Base-by-base conservation (phyloP, 108 stramenopile species). In the Nannochloropsis salina region DNA sequence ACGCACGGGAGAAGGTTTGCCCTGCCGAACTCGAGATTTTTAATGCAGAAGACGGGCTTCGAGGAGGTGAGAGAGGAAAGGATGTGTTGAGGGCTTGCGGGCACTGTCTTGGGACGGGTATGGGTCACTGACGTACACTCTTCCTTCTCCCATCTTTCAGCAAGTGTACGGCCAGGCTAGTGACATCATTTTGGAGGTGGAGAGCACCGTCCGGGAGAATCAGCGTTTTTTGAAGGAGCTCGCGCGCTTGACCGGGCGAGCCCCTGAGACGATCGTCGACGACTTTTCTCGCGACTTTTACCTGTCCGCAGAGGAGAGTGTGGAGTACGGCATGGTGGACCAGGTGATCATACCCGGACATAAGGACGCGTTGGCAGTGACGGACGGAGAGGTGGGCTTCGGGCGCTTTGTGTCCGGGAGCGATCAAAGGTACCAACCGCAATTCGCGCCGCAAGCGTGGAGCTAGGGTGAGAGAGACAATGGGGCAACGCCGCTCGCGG, bases 201-300 rank as follows among this genome's bases (percentile, higher is more conserved):
- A 89, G 43, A 92, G 92, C 84, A 83, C 93, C 45, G 93, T 94
- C 81, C n/a, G 43, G 42, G 93, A 88, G 86, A 97, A 97, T 89
- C 90, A 93, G 79, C 92, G 92, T 12, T 88, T 94, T 84, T 93
- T 94, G 47, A 45, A 81, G 1, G 95, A 94, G 85, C 88, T 98
- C 41, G 47, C 92, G 61, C 88, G 86, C 81, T 86, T 97, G 86
- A 96, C 95, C 20, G 96, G 96, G 45, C 96, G 96, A 80, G 84
- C 93, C 9, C 5, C 90, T 42, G 93, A 92, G 21, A 92, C 90
- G 42, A 94, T 97, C 85, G 91, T 93, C 45, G 80, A 93, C 42
- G 96, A 98, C 90, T 85, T 97, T 87, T 88, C 91, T 83, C 92
- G 97, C 15, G 96, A 97, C 89, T 98, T 98, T 93, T 98, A 98